phyloP scores from a whole-genome alignment of 345 rosid genomes.

The Salix caprea region DNA sequence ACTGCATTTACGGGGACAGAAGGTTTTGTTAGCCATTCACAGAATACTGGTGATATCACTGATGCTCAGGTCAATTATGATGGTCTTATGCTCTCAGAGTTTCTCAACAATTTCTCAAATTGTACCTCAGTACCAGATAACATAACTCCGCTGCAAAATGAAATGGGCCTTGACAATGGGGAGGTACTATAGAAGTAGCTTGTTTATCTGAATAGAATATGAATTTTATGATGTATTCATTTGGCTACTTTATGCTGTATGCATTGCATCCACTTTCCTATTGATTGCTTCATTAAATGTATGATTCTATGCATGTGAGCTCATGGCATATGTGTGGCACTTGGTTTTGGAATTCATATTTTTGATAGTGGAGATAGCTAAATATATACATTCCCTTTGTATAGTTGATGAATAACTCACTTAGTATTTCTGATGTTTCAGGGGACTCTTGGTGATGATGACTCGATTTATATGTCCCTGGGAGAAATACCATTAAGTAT shows the following conservation, averaged over 20 bases:
- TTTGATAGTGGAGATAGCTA: background rate
- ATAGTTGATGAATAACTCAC: conserved; percentile 8
- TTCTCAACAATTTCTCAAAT: conserved; percentile 52
- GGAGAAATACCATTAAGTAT: conserved; percentile 95
- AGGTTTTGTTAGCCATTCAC: conserved; percentile 36
- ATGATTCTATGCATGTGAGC: background rate
- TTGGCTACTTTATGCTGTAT: background rate
- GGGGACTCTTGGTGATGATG: conserved; percentile 78
- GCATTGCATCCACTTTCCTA: background rate
- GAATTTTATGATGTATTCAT: background rate
- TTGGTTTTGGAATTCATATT: background rate
- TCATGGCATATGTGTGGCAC: background rate
- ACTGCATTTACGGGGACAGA: conserved; percentile 42
- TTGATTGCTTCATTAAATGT: background rate
- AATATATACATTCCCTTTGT: conserved; percentile 3
- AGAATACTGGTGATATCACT: conserved; percentile 39
- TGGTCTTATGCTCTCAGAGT: conserved; percentile 76
- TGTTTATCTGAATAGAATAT: background rate
- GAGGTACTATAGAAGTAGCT: conserved; percentile 48
- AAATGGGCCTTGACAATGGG: conserved; percentile 54
- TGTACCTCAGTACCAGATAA: conserved; percentile 50
- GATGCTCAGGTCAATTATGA: conserved; percentile 72
- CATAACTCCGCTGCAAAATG: conserved; percentile 46
- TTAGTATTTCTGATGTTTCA: conserved; percentile 29
- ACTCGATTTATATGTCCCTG: conserved; percentile 89